Evolutionary conservation across 805 yeast genomes (phyloP).

Genomic region (Kockiozyma suomiensis): DNA sequence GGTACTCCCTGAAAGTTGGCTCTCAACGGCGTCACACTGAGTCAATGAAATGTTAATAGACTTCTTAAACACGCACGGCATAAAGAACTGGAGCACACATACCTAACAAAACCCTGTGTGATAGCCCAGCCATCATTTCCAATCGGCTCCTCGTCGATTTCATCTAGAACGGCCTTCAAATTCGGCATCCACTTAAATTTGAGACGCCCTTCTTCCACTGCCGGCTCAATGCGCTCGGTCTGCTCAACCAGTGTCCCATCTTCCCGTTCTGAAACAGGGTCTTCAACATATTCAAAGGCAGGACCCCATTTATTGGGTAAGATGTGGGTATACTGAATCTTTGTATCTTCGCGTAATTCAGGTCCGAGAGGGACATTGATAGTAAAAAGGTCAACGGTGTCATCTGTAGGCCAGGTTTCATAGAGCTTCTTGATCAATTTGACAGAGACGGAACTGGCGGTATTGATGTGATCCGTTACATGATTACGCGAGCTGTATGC

Average conservation of each 20-base stretch:
- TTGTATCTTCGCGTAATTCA: constrained; percentile 59
- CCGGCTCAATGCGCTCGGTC: constrained; percentile 39
- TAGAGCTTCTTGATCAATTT: constrained; percentile 62
- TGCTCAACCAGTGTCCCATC: constrained; percentile 26
- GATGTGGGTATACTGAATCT: constrained; percentile 73
- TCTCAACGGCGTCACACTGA: constrained; percentile 65
- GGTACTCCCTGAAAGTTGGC: constrained; percentile 70
- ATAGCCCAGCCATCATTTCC: constrained; percentile 74
- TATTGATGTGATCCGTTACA: constrained; percentile 53
- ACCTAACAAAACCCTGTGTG: constrained; percentile 61
- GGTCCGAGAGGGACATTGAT: constrained; percentile 79
- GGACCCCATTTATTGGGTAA: constrained; percentile 79
- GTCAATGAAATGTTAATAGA: not conserved
- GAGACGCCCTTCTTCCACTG: constrained; percentile 49
- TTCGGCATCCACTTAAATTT: constrained; percentile 84
- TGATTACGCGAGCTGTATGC: constrained; percentile 66
- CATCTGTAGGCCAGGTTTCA: constrained; percentile 55
- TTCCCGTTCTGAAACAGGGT: constrained; percentile 24
- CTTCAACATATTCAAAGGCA: constrained; percentile 49
- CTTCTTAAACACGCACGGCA: not conserved
- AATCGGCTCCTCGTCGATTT: constrained; percentile 48
- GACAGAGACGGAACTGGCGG: constrained; percentile 71
- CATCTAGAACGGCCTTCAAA: constrained; percentile 65
- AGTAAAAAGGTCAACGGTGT: constrained; percentile 69
- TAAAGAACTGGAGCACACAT: constrained; percentile 26